Conservation (phyloP, 1,284 basidiomycete genomes). For the Ceratobasidium sp. region DNA sequence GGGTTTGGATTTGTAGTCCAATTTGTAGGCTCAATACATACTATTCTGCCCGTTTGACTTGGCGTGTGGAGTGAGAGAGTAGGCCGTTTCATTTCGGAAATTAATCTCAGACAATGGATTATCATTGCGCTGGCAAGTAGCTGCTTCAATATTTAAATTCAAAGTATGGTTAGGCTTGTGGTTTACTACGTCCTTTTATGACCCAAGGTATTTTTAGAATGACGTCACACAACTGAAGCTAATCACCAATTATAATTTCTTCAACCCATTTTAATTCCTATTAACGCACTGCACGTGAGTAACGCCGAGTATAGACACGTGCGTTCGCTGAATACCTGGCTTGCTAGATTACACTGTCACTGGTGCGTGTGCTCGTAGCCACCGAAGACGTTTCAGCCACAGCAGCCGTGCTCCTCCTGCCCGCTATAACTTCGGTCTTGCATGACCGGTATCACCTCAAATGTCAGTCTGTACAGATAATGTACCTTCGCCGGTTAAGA, state of each 20-base stretch:
- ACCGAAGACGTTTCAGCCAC: conserved; percentile 6
- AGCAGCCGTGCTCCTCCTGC: conserved; percentile 24
- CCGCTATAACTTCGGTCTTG: conserved; percentile 48
- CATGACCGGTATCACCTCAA: conserved; percentile 56
- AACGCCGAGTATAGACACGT: not conserved
- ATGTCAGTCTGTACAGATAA: conserved; percentile 52
- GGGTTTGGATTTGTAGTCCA: conserved; percentile 68
- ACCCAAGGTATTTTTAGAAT: no score
- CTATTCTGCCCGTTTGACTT: conserved; percentile 6
- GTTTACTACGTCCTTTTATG: no score
- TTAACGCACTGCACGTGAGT: conserved; percentile 35
- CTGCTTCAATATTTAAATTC: not conserved
- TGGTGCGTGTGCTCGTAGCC: not conserved
- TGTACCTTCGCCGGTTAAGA: conserved; percentile 17
- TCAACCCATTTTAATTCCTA: conserved; percentile 32
- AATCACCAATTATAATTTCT: conserved; percentile 18
- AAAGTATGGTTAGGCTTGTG: no score
- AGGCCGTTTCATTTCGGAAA: conserved; percentile 66
- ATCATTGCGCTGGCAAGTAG: conserved; percentile 60
- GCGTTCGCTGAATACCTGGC: not conserved
- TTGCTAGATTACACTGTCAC: conserved; percentile 27
- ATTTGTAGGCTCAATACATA: conserved; percentile 56
- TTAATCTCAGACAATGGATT: conserved; percentile 67
- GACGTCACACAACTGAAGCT: no score
- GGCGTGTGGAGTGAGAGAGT: conserved; percentile 57